These are phyloP conservation scores for Parastagonospora nodorum DNA, from an alignment of 2,329 filamentous ascomycete genomes.

Conservation along the genomic window DNA sequence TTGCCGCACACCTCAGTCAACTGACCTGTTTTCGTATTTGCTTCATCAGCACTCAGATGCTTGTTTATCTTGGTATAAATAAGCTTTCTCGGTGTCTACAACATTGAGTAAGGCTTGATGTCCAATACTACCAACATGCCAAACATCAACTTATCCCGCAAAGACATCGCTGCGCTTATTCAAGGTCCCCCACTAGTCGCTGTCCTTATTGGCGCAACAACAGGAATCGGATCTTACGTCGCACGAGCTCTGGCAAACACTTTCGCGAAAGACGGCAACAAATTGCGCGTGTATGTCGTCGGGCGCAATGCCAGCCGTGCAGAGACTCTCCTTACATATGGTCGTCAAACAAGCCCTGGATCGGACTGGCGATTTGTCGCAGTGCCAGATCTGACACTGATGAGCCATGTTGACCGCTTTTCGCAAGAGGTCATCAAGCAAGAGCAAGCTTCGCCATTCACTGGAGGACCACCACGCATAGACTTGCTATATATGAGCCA, in stretches of 20 bases:
- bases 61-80: too few relatives aligned
- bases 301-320: constrained; percentile 46
- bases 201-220: constrained; percentile 26
- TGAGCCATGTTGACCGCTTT: constrained; percentile 43
- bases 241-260: constrained; percentile 20
- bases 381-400: constrained; percentile 35
- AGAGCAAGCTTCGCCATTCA: constrained; percentile 28
- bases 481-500: constrained; percentile 44
- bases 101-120: not conserved
- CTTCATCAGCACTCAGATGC: too few relatives aligned
- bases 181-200: constrained; percentile 26
- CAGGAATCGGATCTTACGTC: constrained; percentile 33
- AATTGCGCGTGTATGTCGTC: constrained; percentile 50
- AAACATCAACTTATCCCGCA: constrained; percentile 15
- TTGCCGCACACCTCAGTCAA: too few relatives aligned
- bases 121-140: constrained; percentile 13
- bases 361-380: constrained; percentile 44
- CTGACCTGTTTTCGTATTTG: too few relatives aligned
- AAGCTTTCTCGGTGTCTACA: too few relatives aligned
- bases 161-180: constrained; percentile 19
- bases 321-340: constrained; percentile 32
- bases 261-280: constrained; percentile 22
- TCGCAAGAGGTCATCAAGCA: constrained; percentile 30
- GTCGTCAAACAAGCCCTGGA: constrained; percentile 30
- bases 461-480: constrained; percentile 30